Evolutionary conservation across 164 flowering plant species (phyloP), one percentile per base, ranked within the genome.

Genomic region (Sedum album): DNA sequence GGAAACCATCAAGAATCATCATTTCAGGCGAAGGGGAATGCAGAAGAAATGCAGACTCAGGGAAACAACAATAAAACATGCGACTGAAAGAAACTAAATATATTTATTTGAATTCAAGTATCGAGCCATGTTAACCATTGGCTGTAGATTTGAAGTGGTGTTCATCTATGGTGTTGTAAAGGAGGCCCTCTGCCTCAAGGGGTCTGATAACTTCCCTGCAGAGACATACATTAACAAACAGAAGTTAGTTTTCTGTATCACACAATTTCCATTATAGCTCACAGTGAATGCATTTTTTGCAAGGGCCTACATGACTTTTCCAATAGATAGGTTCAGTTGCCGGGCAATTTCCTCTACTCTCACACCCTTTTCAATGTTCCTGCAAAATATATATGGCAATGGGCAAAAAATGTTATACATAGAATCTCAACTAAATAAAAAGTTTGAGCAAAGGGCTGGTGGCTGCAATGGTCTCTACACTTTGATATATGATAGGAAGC

Each of bases 81-180:
- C 28, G 26, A 55, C 17, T 25, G 10, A 55, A 25, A 55, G 11
- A 26, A 41, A 55, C 25, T 26, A 55, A 28, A 35, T 3, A 55
- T 26, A 18, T 15, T 9, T 8, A 2, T 13, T 55, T n/a, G 62
- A 51, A n/a, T 51, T 7, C 25, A n/a, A 21, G 25, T 26, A 31
- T 9, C 28, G 20, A 21, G 25, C 42, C 36, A 21, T 14, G 35
- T 86, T 75, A 89, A 61, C 81, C 90, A 70, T 82, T 82, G 62
- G 65, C 75, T 17, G 90, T 79, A n/a, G 91, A 84, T 72, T 84
- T 89, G 80, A 31, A 89, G 77, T 87, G 89, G 38, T 41, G 67
- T 4, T 91, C 97, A 71, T 88, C 91, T 41, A 81, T 78, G 26
- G 93, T 87, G 7, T 89, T 76, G 76, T 92, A 92, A 42, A 85